phyloP scores from a whole-genome alignment of 2,329 filamentous ascomycete genomes.

The Ophiostoma triangulosporum region DNA sequence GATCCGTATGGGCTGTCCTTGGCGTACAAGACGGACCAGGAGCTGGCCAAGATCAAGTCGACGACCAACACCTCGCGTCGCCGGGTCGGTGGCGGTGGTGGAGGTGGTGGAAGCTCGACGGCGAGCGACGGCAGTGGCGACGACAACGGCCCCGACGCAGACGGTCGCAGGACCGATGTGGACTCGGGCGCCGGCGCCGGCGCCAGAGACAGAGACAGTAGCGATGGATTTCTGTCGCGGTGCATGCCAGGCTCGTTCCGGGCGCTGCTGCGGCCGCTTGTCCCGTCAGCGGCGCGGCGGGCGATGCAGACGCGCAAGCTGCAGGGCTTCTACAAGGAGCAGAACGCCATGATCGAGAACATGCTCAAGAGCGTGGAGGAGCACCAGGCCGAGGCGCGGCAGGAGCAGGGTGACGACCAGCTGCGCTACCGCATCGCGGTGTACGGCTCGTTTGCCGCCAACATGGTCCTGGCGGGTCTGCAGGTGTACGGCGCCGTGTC shows the following conservation, averaged over 20 bases:
- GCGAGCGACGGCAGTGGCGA: not conserved
- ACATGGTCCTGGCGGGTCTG: constrained; percentile 62
- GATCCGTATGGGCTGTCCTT: constrained; percentile 74
- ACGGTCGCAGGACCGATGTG: not conserved
- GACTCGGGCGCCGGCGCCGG: not conserved
- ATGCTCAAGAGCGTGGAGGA: constrained; percentile 88
- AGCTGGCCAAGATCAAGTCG: constrained; percentile 65
- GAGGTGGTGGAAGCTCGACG: not conserved
- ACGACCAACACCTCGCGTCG: constrained; percentile 46
- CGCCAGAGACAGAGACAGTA: not conserved
- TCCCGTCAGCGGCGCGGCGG: constrained; percentile 21
- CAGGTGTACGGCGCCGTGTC: constrained; percentile 82
- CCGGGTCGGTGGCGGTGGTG: constrained; percentile 21
- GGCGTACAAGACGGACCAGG: constrained; percentile 61
- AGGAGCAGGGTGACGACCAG: constrained; percentile 69
- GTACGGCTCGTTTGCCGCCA: constrained; percentile 61
- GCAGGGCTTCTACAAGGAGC: constrained; percentile 71
- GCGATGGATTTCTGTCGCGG: not conserved
- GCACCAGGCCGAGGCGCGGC: constrained; percentile 67
- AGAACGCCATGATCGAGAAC: constrained; percentile 88
- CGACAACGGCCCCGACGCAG: not conserved
- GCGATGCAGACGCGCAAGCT: constrained; percentile 30
- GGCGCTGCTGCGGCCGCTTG: constrained; percentile 16
- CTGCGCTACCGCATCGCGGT: constrained; percentile 57
- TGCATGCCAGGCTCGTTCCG: constrained; percentile 13